Evolutionary conservation across 2,329 filamentous ascomycete genomes (phyloP).

Genomic region (Ophiocordyceps australis): DNA sequence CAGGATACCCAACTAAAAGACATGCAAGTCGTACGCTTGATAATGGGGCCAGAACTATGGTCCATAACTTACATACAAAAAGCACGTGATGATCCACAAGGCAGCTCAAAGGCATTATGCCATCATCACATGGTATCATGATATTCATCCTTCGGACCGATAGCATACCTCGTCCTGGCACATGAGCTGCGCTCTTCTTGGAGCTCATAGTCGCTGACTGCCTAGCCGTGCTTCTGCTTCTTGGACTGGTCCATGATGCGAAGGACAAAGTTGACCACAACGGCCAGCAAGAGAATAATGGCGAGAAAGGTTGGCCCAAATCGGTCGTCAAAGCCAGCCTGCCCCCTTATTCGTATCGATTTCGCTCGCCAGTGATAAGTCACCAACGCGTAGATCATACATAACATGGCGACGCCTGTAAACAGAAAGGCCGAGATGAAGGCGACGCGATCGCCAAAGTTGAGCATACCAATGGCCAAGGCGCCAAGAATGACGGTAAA

Average conservation of each 20-base stretch:
- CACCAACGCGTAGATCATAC: slow-evolving; percentile 86
- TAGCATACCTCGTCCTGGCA: no score
- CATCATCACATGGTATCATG: no score
- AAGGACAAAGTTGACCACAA: slow-evolving; percentile 92
- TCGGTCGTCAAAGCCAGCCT: slow-evolving; percentile 91
- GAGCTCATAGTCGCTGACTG: no score
- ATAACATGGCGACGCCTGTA: slow-evolving; percentile 82
- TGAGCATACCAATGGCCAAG: slow-evolving; percentile 88
- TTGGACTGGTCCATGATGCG: slow-evolving; percentile 34
- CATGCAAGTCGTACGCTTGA: no score
- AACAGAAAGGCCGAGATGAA: slow-evolving; percentile 91
- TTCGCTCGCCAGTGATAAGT: slow-evolving; percentile 97
- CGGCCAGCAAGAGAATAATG: slow-evolving; percentile 67
- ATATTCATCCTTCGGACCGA: no score
- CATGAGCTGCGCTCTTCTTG: no score
- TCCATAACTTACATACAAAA: no score
- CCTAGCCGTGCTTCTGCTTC: slow-evolving; percentile 13
- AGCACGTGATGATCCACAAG: no score
- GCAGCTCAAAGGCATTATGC: no score
- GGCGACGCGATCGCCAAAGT: slow-evolving; percentile 89
- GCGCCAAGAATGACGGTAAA: slow-evolving; percentile 97
- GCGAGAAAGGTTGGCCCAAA: slow-evolving; percentile 86
- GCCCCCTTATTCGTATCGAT: slow-evolving; percentile 76
- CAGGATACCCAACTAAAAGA: no score
- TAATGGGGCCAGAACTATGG: no score